These are phyloP conservation scores for Tolypocladium guangdongense DNA, from an alignment of 2,329 filamentous ascomycete species.

Conservation along the genomic window DNA sequence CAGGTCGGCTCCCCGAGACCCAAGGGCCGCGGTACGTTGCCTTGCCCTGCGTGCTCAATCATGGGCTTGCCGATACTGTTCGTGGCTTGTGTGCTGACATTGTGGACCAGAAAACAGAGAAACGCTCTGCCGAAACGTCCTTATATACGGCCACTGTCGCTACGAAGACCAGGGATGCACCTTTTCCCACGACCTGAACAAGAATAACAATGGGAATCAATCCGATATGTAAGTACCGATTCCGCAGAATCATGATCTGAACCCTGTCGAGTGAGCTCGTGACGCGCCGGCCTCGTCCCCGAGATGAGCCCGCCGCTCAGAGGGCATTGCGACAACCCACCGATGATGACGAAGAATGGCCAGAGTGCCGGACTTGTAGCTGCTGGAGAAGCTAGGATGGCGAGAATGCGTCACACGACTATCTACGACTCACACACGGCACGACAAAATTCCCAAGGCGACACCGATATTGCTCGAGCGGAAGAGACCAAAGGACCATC, in stretches of 20 bases:
- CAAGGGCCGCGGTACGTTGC: slow-evolving; percentile 42
- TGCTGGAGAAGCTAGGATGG: background rate
- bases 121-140: slow-evolving; percentile 82
- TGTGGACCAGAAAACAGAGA: slow-evolving; percentile 61
- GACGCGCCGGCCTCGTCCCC: background rate
- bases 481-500: background rate
- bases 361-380: background rate
- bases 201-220: slow-evolving; percentile 31
- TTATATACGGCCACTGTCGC: slow-evolving; percentile 87
- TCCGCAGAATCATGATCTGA: background rate
- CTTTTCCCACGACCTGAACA: slow-evolving; percentile 76
- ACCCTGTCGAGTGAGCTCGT: background rate
- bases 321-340: background rate
- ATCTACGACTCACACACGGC: background rate
- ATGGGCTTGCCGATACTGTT: background rate
- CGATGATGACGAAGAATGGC: background rate
- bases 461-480: background rate
- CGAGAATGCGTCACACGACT: background rate
- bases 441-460: background rate
- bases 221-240: slow-evolving; percentile 36
- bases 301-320: background rate
- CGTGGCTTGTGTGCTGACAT: background rate
- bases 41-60: background rate
- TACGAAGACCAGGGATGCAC: slow-evolving; percentile 86
- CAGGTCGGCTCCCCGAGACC: slow-evolving; percentile 46